Conservation (phyloP, 371 early-diverging fungal species). For the Rhizopus sp. region DNA sequence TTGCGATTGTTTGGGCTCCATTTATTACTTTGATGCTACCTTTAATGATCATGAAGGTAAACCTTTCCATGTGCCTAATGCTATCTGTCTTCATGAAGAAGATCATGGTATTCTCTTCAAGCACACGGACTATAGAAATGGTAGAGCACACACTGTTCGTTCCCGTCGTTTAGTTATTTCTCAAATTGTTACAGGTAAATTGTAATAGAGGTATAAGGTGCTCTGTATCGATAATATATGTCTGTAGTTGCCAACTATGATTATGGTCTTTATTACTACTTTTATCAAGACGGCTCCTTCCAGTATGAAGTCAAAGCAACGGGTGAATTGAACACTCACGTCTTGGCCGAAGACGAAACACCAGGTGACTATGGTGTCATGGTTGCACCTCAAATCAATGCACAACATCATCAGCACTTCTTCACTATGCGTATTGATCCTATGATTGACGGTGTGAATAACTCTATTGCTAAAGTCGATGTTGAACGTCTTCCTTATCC, state of each 20-base stretch:
- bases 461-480: conserved; percentile 45
- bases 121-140: conserved; percentile 58
- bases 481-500: conserved; percentile 38
- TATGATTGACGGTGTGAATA: conserved; percentile 52
- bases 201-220: not conserved
- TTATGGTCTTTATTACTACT: conserved; percentile 59
- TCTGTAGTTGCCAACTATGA: conserved; percentile 54
- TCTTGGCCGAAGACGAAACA: conserved; percentile 53
- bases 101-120: conserved; percentile 56
- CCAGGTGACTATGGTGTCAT: conserved; percentile 48
- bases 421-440: conserved; percentile 60
- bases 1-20: conserved; percentile 59
- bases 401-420: conserved; percentile 57
- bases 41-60: conserved; percentile 53
- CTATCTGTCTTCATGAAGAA: conserved; percentile 59
- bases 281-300: conserved; percentile 59
- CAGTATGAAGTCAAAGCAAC: conserved; percentile 61
- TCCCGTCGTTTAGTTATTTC: conserved; percentile 54
- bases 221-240: not conserved
- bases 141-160: conserved; percentile 52
- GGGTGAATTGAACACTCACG: conserved; percentile 55
- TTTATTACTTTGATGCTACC: conserved; percentile 57
- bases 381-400: conserved; percentile 57
- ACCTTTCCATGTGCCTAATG: conserved; percentile 52
- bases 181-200: conserved; percentile 54